Evolutionary conservation across 2,329 filamentous ascomycete genomes (phyloP), one percentile per base, ranked within the genome.

Genomic region (Arthrinium puccinioides): DNA sequence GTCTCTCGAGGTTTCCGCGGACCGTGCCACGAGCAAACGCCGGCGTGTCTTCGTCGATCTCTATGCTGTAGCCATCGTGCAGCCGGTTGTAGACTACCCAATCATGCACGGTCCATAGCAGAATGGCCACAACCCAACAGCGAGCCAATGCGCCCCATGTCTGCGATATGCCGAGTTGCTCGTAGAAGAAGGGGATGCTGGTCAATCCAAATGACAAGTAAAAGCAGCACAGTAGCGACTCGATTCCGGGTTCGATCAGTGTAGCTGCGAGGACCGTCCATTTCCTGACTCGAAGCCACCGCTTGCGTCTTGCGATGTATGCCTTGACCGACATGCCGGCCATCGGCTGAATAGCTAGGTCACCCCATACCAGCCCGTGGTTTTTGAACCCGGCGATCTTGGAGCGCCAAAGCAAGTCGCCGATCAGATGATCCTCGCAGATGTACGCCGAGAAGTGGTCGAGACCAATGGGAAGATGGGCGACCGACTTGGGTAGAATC

Each of bases 381-480:
- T 94, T 94, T 27, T 74, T 72, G 63, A 76, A 83, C 2, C 75
- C 73, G 0, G 75, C 72, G 5, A 84, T 61, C 3, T 63, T 54
- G n/a, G 76, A 73, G 38, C 80, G 79, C 88, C 89, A 98, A 5
- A 98, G 72, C 1, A 92, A 65, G 48, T 98, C 92, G 10, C 90
- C 90, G 38, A 98, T 95, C 18, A 96, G 68, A 53, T 98, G 92
- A 55, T 98, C 92, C 59, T 98, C 94, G 65, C 92, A 98, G 54
- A 98, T 97, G 55, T 95, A 94, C 46, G 87, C 75, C 3, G 87
- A 94, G 63, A 98, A 98, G 62, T 82, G 89, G 60, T 97, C 88
- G 46, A 98, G 82, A 0, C 92, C 94, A 0, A 56, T 57, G 63
- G 79, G 57, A 48, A 71, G 59, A 51, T 65, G 41, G 38, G 61